A percentile compares a stretch with the other conserved stretches of the same genome.
These are phyloP conservation scores for Capsicum pubescens DNA, from an alignment of 257 asterid species.

Conservation along the genomic window DNA sequence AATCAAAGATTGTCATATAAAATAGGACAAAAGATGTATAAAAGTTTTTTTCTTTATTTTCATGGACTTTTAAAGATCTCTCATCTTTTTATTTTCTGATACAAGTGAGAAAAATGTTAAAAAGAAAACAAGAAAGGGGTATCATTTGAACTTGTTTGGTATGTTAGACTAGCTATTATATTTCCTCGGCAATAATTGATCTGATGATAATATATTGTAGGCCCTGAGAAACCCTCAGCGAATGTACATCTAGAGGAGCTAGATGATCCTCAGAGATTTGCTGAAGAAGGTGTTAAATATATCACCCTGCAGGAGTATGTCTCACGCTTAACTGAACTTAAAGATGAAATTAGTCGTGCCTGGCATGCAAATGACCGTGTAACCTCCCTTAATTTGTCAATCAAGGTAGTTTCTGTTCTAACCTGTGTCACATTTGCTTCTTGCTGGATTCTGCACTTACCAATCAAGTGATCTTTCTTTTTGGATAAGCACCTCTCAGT, in stretches of 20 bases:
- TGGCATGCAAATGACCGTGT: slow-evolving; percentile 80
- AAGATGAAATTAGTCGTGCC: slow-evolving; percentile 67
- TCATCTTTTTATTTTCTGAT: slow-evolving; percentile 15
- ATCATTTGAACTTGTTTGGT: slow-evolving; percentile 27
- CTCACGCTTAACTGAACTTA: slow-evolving; percentile 67
- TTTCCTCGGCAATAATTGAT: slow-evolving; percentile 9
- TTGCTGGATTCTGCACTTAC: slow-evolving; percentile 21
- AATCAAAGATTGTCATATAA: not conserved
- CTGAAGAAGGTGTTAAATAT: slow-evolving; percentile 59
- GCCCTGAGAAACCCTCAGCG: slow-evolving; percentile 47
- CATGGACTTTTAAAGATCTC: not conserved
- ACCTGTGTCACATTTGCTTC: not conserved
- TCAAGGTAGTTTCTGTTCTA: slow-evolving; percentile 60
- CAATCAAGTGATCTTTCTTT: slow-evolving; percentile 12
- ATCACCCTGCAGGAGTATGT: slow-evolving; percentile 74
- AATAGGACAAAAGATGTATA: not conserved
- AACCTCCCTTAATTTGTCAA: slow-evolving; percentile 78
- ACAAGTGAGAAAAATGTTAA: not conserved
- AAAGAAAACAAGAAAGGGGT: not conserved
- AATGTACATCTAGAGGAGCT: slow-evolving; percentile 63
- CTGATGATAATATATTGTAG: slow-evolving; percentile 46
- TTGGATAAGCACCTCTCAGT: not conserved
- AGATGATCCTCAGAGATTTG: slow-evolving; percentile 54
- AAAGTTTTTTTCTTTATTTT: not conserved
- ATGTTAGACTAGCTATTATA: not conserved